Evolutionary conservation across 2,329 filamentous ascomycete species (phyloP), one percentile per base, ranked within the genome.

Genomic region (Echinosphaeria canescens): DNA sequence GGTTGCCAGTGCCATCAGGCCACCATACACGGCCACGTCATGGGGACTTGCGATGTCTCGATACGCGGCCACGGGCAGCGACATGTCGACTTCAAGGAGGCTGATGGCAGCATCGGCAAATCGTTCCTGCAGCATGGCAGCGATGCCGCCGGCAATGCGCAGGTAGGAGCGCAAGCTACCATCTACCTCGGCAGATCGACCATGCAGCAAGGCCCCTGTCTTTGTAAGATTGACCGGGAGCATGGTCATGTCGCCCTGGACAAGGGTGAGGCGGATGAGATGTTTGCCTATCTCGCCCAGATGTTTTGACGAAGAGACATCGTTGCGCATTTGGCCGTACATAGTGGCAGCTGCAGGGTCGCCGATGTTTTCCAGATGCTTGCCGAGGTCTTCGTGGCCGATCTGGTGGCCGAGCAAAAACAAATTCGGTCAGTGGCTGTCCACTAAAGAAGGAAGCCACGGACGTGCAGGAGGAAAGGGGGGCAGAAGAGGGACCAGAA

Each of bases 1-100:
- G 2, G 80, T 82, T 15, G 85, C 85, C 14, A 98, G 63, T 5
- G 88, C 80, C 35, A 85, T 75, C 14, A 98, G 65, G 5, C 80
- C 84, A 26, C 85, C 88, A 38, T 95, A 98, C 7, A 88, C 65
- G 13, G 88, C 85, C 13, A 98, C 57, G 39, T 98, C 88, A 42
- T 93, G 93, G 5, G 73, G 63, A 15, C 71, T 82, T 24, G 80
- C 59, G 15, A 91, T 60, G 27, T 78, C 65, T 33, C 69, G 75
- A 45, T 75, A 76, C 56, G 40, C 61, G 48, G 31, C 48, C 48
- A 38, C 68, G 43, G 41, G 31, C 8, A 38, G 34, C 22, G 27
- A 58, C 42, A 62, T 55, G 20, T 78, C 66, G 2, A 66, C 63
- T 10, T 56, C 47, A 6, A 90, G 52, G 43, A 98, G 90, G 30